Percentiles rank a stretch among this genome's conserved stretches.
These are phyloP conservation scores for Penicillium robsamsonii DNA, from an alignment of 495 filamentous ascomycete species.

Conservation along the genomic window DNA sequence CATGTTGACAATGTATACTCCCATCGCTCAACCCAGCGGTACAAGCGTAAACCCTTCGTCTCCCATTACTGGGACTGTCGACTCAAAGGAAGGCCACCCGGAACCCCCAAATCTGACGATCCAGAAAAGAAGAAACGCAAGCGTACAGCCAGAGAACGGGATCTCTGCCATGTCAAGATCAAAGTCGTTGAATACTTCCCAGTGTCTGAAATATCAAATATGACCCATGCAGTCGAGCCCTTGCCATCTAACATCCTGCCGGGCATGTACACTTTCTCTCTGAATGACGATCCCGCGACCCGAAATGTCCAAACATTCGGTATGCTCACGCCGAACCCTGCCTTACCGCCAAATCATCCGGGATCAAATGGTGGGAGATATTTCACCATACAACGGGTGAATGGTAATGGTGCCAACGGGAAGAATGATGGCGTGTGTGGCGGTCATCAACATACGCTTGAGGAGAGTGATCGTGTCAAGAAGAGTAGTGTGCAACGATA, in stretches of 20 bases:
- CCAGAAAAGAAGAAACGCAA: slow-evolving; percentile 89
- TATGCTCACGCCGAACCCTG: slow-evolving; percentile 37
- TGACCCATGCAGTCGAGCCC: slow-evolving; percentile 17
- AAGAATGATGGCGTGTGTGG: slow-evolving; percentile 64
- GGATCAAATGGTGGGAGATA: slow-evolving; percentile 54
- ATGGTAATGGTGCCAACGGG: slow-evolving; percentile 73
- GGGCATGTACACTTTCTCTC: slow-evolving; percentile 27
- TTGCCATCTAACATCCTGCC: slow-evolving; percentile 28
- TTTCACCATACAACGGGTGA: slow-evolving; percentile 74
- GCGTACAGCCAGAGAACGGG: slow-evolving; percentile 68
- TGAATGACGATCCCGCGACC: slow-evolving; percentile 1
- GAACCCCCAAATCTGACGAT: slow-evolving; percentile 80
- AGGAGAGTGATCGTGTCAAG: slow-evolving; percentile 81
- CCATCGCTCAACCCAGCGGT: slow-evolving; percentile 80
- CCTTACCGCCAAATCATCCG: slow-evolving; percentile 41
- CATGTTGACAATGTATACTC: slow-evolving; percentile 92
- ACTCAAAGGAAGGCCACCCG: slow-evolving; percentile 79
- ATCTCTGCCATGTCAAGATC: slow-evolving; percentile 89
- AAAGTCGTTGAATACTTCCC: slow-evolving; percentile 85
- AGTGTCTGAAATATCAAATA: slow-evolving; percentile 38
- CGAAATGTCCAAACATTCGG: slow-evolving; percentile 36
- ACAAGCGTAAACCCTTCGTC: slow-evolving; percentile 80
- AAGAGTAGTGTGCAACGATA: slow-evolving; percentile 75
- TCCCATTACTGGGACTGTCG: slow-evolving; percentile 92
- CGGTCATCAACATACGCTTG: slow-evolving; percentile 72